Evolutionary conservation across 495 filamentous ascomycete genomes (phyloP).

Genomic region (Parmelia sp.): DNA sequence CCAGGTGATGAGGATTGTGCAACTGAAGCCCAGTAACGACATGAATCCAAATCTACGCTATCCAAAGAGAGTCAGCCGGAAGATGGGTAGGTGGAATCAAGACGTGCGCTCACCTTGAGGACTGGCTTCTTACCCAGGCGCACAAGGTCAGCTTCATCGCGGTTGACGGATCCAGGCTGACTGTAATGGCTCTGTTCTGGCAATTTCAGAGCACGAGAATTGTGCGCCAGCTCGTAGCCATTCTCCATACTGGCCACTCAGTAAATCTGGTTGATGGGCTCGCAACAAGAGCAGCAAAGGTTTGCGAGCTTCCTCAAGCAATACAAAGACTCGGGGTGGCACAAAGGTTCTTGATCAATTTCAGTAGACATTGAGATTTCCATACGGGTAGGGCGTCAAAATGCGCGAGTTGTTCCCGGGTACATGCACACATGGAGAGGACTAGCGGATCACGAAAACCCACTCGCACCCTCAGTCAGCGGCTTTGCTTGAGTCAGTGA

Average conservation of each 20-base stretch:
- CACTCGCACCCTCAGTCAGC: no score
- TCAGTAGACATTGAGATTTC: no score
- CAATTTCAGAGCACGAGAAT: not conserved
- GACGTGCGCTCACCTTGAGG: constrained; percentile 31
- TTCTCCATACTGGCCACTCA: not conserved
- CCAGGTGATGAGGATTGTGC: constrained; percentile 46
- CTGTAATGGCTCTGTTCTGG: not conserved
- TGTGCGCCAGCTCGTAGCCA: not conserved
- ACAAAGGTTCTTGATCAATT: not conserved
- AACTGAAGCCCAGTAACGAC: constrained; percentile 45
- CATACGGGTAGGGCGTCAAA: not conserved
- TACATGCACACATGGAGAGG: no score
- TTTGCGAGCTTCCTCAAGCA: not conserved
- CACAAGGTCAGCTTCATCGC: constrained; percentile 38
- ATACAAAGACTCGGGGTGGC: not conserved
- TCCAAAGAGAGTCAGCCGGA: not conserved
- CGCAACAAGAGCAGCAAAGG: not conserved
- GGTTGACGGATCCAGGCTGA: not conserved
- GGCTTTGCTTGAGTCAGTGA: no score
- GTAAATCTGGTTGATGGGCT: not conserved
- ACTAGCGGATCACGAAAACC: no score
- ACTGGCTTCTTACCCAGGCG: constrained; percentile 46
- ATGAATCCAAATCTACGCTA: constrained; percentile 45
- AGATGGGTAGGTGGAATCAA: constrained; percentile 8
- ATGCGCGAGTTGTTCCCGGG: not conserved